These are phyloP conservation scores for Cystobasidium ongulense DNA, from an alignment of 768 basidiomycete genomes.

Conservation along the genomic window DNA sequence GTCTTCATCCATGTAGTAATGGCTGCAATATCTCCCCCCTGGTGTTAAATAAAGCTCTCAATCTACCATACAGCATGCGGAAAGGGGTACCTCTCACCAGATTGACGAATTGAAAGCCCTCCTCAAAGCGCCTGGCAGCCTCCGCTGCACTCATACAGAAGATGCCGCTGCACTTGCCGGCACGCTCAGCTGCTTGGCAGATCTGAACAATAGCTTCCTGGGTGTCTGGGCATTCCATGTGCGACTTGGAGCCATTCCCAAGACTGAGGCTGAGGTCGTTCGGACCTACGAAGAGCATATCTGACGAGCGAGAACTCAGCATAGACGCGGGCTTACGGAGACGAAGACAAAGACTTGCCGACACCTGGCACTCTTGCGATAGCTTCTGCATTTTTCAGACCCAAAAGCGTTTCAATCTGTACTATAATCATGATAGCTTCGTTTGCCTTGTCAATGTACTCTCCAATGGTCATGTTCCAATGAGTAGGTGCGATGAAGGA, in stretches of 20 bases:
- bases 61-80: not conserved
- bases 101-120: not conserved
- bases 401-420: slow-evolving; percentile 2
- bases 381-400: not conserved
- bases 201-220: not conserved
- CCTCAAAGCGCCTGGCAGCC: not conserved
- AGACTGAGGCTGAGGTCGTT: not conserved
- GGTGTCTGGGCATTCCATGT: not conserved
- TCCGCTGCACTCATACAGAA: not conserved
- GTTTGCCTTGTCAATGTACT: not conserved
- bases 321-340: not conserved
- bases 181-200: not conserved
- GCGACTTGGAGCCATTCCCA: not conserved
- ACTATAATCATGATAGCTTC: not conserved
- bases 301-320: not conserved
- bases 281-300: not conserved
- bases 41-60: not conserved
- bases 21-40: not conserved
- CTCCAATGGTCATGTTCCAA: not conserved
- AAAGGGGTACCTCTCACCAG: not conserved
- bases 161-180: slow-evolving; percentile 1
- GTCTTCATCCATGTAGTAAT: not conserved
- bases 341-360: not conserved
- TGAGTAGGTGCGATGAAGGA: not conserved
- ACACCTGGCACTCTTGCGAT: not conserved